Percentiles rank a stretch among this genome's conserved stretches.
These are phyloP conservation scores for Orbilia quercus DNA, from an alignment of 2,329 filamentous ascomycete species.

Conservation along the genomic window DNA sequence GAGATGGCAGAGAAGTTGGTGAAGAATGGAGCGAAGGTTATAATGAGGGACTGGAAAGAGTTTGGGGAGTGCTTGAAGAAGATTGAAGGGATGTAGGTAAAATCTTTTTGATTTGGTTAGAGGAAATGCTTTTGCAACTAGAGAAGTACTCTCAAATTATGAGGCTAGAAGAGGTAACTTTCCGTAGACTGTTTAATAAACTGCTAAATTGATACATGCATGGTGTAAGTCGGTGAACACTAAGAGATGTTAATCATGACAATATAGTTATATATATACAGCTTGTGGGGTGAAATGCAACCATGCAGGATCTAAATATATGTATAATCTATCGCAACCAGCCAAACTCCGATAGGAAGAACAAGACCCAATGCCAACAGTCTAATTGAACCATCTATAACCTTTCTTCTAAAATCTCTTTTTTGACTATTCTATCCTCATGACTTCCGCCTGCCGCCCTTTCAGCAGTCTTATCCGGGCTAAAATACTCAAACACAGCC, in stretches of 20 bases:
- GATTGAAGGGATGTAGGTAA: conserved; percentile 6
- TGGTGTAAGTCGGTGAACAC: too few relatives aligned
- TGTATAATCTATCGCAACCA: conserved; percentile 8
- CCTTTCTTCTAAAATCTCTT: conserved; percentile 25
- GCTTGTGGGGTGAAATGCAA: not conserved
- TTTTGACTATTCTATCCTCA: not conserved
- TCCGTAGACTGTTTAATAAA: too few relatives aligned
- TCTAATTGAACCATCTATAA: conserved; percentile 9
- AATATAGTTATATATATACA: too few relatives aligned
- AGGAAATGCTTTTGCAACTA: too few relatives aligned
- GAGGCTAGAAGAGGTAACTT: too few relatives aligned
- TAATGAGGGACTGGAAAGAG: conserved; percentile 73
- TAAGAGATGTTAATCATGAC: too few relatives aligned
- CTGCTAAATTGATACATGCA: too few relatives aligned
- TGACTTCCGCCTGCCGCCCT: not conserved
- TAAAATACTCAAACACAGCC: conserved; percentile 56
- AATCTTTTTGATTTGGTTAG: conserved; percentile 4
- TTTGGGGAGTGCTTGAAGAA: conserved; percentile 65
- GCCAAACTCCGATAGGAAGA: not conserved
- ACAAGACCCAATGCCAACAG: not conserved
- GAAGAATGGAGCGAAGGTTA: conserved; percentile 72
- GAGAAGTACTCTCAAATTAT: too few relatives aligned
- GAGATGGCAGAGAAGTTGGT: conserved; percentile 73
- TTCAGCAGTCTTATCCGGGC: conserved; percentile 41
- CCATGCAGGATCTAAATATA: not conserved